Conservation (phyloP, 768 basidiomycete species). For the Lepiota subincarnata region DNA sequence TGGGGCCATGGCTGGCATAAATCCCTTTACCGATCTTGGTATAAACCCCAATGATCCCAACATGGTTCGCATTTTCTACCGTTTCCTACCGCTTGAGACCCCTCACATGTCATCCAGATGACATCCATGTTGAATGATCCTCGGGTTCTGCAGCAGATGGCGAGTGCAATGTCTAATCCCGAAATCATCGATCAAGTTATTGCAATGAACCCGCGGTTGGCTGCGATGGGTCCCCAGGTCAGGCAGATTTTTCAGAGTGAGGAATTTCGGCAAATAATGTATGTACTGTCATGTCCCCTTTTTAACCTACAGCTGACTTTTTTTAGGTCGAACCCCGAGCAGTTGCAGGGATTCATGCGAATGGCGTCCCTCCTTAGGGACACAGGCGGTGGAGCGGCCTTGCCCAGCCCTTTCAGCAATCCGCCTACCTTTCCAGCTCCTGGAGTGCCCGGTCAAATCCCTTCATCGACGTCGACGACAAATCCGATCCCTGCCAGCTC, state of each 20-base stretch:
- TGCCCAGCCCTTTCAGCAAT: slow-evolving; percentile 20
- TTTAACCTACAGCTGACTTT: background rate
- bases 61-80: slow-evolving; percentile 53
- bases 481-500: slow-evolving; percentile 12
- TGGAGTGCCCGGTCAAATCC: slow-evolving; percentile 28
- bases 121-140: slow-evolving; percentile 84
- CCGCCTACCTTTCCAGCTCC: slow-evolving; percentile 50
- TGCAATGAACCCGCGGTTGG: slow-evolving; percentile 72
- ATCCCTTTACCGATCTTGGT: slow-evolving; percentile 91
- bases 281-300: slow-evolving; percentile 21
- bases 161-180: slow-evolving; percentile 80
- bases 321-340: slow-evolving; percentile 73
- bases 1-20: slow-evolving; percentile 79
- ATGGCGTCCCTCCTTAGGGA: slow-evolving; percentile 58
- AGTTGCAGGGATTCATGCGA: slow-evolving; percentile 69
- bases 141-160: slow-evolving; percentile 86
- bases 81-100: background rate
- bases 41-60: slow-evolving; percentile 92
- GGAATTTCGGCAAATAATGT: slow-evolving; percentile 74
- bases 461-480: slow-evolving; percentile 29
- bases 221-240: slow-evolving; percentile 74
- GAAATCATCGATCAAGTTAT: slow-evolving; percentile 87
- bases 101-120: slow-evolving; percentile 40
- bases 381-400: slow-evolving; percentile 28
- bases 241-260: slow-evolving; percentile 75